Evolutionary conservation across 106 monocot genomes (phyloP), one percentile per base, ranked within the genome.

Genomic region (Phalaenopsis equestris): DNA sequence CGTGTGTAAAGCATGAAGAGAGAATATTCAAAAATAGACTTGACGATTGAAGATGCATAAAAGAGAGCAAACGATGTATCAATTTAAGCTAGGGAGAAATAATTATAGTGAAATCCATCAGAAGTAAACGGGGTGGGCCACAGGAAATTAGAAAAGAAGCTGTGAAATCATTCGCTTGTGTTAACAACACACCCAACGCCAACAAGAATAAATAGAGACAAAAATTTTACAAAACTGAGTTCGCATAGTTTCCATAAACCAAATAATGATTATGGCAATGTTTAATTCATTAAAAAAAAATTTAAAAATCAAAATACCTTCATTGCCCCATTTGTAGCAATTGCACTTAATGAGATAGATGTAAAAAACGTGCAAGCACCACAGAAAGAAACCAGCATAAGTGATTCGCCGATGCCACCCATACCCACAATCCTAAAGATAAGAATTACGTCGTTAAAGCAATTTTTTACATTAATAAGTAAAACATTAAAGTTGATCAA

Each of bases 311-410:
- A 76, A 56, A 48, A 12, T 89, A 97, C 97, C 97, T 97, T 97
- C 97, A 97, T 97, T 78, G 97, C 97, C 41, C 97, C 97, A 86
- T 97, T 97, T 61, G 97, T 97, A 70, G 97, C 97, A 84, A 97
- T 97, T 81, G 97, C 97, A 86, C 97, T 97, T 82, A 97, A 92
- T 61, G 97, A 97, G 82, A 97, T 97, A 76, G 83, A 79, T 49
- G 97, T 97, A 80, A 97, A 86, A 85, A 97, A 97, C 75, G 97
- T 97, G 61, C 97, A 97, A 61, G 90, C 79, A 16, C 87, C 97
- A 83, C 97, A 97, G 76, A 97, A 92, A 84, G 97, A 78, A 82
- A 97, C 92, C 83, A 97, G 61, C 72, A 97, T 15, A 78, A 97
- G 94, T 43, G 90, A 90, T 48, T 88, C 89, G 6, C 97, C 90